Conservation (phyloP, 257 asterid species). For the Solanum etuberosum region DNA sequence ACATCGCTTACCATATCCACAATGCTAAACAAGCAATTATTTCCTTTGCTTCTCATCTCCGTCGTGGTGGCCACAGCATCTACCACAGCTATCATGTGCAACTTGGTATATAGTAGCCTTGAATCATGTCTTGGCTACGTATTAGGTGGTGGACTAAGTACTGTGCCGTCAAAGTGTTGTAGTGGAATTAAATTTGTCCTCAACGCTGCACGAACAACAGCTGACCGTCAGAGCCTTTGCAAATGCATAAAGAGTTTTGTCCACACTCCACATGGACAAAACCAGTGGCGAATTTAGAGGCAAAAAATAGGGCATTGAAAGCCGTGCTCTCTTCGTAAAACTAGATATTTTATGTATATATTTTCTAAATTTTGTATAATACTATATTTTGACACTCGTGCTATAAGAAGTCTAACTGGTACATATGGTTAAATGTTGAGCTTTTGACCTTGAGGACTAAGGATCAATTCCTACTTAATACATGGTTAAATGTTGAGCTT, state of each 20-base stretch:
- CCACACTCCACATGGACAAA: no score
- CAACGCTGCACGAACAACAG: not conserved
- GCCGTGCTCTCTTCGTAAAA: no score
- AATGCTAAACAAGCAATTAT: not conserved
- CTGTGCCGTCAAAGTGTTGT: not conserved
- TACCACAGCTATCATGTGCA: not conserved
- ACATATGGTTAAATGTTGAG: no score
- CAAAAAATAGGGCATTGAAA: no score
- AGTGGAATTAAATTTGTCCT: not conserved
- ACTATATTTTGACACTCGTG: no score
- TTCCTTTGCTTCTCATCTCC: not conserved
- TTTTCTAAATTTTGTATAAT: no score
- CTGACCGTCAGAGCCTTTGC: conserved; percentile 2
- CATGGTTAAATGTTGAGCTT: no score
- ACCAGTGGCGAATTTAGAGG: no score
- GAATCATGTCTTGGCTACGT: not conserved
- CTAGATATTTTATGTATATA: no score
- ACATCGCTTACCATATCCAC: not conserved
- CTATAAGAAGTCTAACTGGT: no score
- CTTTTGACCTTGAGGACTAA: no score
- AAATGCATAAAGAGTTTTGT: not conserved
- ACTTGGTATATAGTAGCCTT: not conserved
- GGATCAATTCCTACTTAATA: no score
- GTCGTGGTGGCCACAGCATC: not conserved
- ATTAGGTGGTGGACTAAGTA: not conserved